Percentiles rank a stretch among this genome's conserved stretches.
phyloP scores from a whole-genome alignment of 805 yeast genomes.

The Metschnikowia cerradonensis region DNA sequence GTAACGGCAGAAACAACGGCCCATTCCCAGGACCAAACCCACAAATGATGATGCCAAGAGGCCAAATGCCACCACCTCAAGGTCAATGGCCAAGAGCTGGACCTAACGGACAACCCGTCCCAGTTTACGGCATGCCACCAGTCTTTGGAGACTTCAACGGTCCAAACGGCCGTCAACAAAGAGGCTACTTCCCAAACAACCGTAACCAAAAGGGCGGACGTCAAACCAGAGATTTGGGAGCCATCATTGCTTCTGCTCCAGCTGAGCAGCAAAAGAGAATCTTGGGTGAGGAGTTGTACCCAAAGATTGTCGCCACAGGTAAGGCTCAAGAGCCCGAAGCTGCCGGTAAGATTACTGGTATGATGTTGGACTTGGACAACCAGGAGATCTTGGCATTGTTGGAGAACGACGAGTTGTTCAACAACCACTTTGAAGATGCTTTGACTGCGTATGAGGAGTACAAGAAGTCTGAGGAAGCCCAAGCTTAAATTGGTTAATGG shows the following conservation, averaged over 20 bases:
- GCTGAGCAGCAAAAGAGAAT: slow-evolving; percentile 95
- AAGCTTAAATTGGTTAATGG: slow-evolving; percentile 16
- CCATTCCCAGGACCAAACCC: slow-evolving; percentile 81
- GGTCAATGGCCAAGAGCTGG: slow-evolving; percentile 71
- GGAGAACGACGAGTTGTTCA: slow-evolving; percentile 86
- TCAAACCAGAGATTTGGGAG: slow-evolving; percentile 53
- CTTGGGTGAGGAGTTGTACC: slow-evolving; percentile 95
- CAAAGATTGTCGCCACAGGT: slow-evolving; percentile 81
- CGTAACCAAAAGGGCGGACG: slow-evolving; percentile 42
- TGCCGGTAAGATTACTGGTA: slow-evolving; percentile 98
- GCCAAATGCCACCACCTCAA: slow-evolving; percentile 61
- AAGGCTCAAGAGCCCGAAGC: slow-evolving; percentile 89
- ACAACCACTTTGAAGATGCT: slow-evolving; percentile 91
- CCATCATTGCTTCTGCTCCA: slow-evolving; percentile 59
- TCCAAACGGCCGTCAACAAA: slow-evolving; percentile 48
- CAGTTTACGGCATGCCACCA: slow-evolving; percentile 84
- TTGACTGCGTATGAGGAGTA: slow-evolving; percentile 89
- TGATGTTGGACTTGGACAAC: slow-evolving; percentile 94
- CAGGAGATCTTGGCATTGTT: slow-evolving; percentile 83
- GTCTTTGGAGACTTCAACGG: slow-evolving; percentile 53
- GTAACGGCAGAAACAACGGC: slow-evolving; percentile 66
- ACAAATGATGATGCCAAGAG: slow-evolving; percentile 71
- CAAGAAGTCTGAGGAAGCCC: slow-evolving; percentile 51
- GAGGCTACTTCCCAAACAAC: slow-evolving; percentile 53
- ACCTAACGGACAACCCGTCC: slow-evolving; percentile 82